Evolutionary conservation across 148 eudicot genomes (phyloP).

Genomic region (Vaccinium myrtillus): DNA sequence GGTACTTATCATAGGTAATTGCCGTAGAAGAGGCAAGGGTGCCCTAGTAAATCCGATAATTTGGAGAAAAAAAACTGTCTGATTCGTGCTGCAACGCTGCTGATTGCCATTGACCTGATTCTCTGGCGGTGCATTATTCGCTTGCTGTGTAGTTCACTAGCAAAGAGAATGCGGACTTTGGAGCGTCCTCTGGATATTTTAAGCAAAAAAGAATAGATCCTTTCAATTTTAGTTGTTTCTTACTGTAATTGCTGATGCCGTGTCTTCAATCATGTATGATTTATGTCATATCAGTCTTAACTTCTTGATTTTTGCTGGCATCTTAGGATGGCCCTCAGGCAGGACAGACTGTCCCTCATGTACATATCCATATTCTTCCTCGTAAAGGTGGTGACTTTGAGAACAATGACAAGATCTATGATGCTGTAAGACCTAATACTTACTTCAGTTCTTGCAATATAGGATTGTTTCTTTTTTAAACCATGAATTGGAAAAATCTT

Average conservation of each 20-base stretch:
- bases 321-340: slow-evolving; percentile 89
- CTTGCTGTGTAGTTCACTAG: neutral
- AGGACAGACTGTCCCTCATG: slow-evolving; percentile 90
- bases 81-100: neutral
- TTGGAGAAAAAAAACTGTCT: neutral
- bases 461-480: neutral
- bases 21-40: too few relatives aligned
- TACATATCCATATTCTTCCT: slow-evolving; percentile 85
- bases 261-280: neutral
- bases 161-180: neutral
- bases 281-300: neutral
- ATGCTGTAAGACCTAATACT: slow-evolving; percentile 56
- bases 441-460: neutral
- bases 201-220: neutral
- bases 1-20: neutral
- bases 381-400: slow-evolving; percentile 76
- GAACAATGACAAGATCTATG: slow-evolving; percentile 86
- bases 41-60: neutral
- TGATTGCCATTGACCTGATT: neutral
- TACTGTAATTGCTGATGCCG: neutral
- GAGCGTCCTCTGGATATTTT: neutral
- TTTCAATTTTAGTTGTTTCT: neutral
- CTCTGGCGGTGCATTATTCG: neutral
- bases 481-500: slow-evolving; percentile 4
- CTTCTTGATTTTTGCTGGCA: slow-evolving; percentile 2